These are phyloP conservation scores for Monosporascus sp. DNA, from an alignment of 2,329 filamentous ascomycete genomes.

Conservation along the genomic window DNA sequence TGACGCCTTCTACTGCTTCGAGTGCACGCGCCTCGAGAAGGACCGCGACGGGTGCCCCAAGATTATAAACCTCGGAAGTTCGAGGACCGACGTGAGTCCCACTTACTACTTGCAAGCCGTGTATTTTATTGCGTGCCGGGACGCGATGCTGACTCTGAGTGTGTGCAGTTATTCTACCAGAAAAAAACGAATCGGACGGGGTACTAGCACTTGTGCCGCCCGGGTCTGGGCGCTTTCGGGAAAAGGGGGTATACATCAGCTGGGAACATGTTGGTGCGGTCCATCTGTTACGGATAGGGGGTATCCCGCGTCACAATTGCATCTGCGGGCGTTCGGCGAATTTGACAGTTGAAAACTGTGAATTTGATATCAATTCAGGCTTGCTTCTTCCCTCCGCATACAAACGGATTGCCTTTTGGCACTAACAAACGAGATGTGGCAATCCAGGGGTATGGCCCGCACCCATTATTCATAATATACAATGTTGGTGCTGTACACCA, in stretches of 20 bases:
- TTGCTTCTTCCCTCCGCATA: neutral
- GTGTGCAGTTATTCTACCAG: slow-evolving; percentile 54
- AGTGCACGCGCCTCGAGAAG: slow-evolving; percentile 95
- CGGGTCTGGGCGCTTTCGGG: slow-evolving; percentile 38
- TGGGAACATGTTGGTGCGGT: neutral
- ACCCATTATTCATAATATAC: slow-evolving; percentile 19
- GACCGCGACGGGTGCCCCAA: slow-evolving; percentile 97
- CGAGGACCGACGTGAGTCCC: slow-evolving; percentile 75
- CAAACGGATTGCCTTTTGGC: neutral
- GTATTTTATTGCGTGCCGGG: neutral
- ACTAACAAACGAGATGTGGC: neutral
- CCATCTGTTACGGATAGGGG: neutral
- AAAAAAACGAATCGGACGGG: slow-evolving; percentile 60
- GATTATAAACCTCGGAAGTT: slow-evolving; percentile 97
- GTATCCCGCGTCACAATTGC: neutral
- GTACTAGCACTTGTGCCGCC: slow-evolving; percentile 47
- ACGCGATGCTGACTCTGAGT: slow-evolving; percentile 19
- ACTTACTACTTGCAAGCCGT: slow-evolving; percentile 18
- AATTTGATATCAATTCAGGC: no score
- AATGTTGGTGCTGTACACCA: slow-evolving; percentile 9
- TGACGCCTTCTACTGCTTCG: slow-evolving; percentile 98
- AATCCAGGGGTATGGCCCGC: neutral
- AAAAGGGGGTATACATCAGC: neutral
- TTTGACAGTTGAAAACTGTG: neutral
- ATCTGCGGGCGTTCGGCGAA: neutral